phyloP scores from a whole-genome alignment of 208 protist species.

The Spongospora subterranea region DNA sequence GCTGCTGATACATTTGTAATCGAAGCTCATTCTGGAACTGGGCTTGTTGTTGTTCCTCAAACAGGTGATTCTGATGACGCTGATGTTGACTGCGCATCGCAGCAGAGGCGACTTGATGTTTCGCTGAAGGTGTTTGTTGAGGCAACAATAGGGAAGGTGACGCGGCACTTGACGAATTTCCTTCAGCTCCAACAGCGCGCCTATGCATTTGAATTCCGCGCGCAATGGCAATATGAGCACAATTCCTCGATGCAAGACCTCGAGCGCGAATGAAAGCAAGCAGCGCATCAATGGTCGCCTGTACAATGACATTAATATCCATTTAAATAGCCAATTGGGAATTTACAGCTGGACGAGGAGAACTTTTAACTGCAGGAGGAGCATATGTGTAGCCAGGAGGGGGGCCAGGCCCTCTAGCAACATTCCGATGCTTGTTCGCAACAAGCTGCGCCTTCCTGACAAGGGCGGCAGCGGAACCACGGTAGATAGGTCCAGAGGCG shows the following conservation, averaged over 20 bases:
- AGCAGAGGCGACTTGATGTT: too few species aligned
- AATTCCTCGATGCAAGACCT: not conserved
- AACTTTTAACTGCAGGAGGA: not conserved
- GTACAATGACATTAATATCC: too few species aligned
- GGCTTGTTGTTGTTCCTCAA: not conserved
- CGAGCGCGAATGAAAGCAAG: conserved; percentile 4
- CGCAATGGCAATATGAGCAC: not conserved
- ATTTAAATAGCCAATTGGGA: not conserved
- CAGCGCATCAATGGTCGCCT: not conserved
- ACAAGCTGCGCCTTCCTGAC: not conserved
- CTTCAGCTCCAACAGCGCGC: not conserved
- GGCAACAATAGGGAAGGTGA: not conserved
- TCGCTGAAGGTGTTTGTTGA: not conserved
- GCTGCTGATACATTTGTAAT: not conserved
- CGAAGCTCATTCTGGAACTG: not conserved
- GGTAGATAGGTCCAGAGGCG: not conserved
- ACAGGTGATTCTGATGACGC: conserved; percentile 11
- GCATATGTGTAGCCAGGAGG: conserved; percentile 50
- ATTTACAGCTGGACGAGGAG: not conserved
- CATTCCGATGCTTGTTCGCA: too few species aligned
- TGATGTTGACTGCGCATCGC: too few species aligned
- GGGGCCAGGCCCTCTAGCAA: not conserved
- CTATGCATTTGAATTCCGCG: conserved; percentile 51
- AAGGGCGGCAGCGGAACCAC: not conserved
- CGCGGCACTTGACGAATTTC: not conserved